Evolutionary conservation across 495 filamentous ascomycete genomes (phyloP).

Genomic region (Hypoxylon intermedium): DNA sequence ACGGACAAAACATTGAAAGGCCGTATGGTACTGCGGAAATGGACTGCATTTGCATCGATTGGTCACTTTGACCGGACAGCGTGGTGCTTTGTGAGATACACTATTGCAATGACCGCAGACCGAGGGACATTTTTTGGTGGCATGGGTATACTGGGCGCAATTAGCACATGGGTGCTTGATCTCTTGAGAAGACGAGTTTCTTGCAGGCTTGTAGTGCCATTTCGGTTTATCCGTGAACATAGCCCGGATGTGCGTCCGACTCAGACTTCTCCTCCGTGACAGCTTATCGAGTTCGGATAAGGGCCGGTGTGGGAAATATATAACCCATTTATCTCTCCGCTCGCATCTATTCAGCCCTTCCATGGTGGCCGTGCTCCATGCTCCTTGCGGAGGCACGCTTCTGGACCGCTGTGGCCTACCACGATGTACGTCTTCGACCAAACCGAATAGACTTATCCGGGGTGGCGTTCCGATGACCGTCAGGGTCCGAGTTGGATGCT

Average conservation of each 20-base stretch:
- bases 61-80: conserved; percentile 39
- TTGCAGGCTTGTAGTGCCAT: background rate
- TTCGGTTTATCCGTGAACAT: conserved; percentile 43
- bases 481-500: background rate
- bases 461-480: background rate
- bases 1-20: conserved; percentile 38
- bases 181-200: background rate
- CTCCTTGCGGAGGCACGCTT: conserved; percentile 37
- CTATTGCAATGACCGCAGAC: conserved; percentile 46
- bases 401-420: conserved; percentile 21
- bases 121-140: conserved; percentile 26
- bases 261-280: conserved; percentile 48
- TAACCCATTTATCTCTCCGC: background rate
- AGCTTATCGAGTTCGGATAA: conserved; percentile 42
- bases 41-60: conserved; percentile 51
- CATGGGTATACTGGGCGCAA: conserved; percentile 37
- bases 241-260: conserved; percentile 46
- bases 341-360: background rate
- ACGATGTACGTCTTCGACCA: background rate
- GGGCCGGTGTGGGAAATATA: conserved; percentile 40
- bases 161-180: conserved; percentile 40
- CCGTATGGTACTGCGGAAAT: conserved; percentile 47
- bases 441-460: background rate
- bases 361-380: conserved; percentile 26
- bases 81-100: conserved; percentile 33